Conservation (phyloP, 768 basidiomycete species). For the Hirschioporus abietinus region DNA sequence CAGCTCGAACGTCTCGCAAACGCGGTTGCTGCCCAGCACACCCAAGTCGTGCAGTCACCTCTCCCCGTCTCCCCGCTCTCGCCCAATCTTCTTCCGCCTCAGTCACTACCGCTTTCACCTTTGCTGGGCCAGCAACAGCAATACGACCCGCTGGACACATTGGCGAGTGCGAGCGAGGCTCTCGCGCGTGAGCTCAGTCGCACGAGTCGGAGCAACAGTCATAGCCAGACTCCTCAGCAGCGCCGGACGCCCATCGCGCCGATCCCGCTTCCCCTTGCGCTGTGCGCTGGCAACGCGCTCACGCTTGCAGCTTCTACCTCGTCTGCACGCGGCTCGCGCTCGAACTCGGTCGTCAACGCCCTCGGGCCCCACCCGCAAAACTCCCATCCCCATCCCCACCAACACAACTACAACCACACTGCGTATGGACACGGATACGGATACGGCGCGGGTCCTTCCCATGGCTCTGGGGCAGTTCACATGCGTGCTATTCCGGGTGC, state of each 20-base stretch:
- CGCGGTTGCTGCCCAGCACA: constrained; percentile 25
- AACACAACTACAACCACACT: constrained; percentile 3
- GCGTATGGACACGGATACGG: background rate
- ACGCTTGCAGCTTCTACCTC: constrained; percentile 13
- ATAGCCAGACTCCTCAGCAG: constrained; percentile 25
- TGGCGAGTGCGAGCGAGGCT: constrained; percentile 76
- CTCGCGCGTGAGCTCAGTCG: constrained; percentile 81
- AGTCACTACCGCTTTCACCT: constrained; percentile 7
- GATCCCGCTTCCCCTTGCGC: constrained; percentile 33
- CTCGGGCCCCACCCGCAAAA: background rate
- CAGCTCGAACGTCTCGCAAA: constrained; percentile 10
- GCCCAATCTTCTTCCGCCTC: constrained; percentile 20
- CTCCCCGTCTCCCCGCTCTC: constrained; percentile 11
- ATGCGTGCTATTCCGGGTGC: background rate
- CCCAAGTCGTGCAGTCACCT: constrained; percentile 18
- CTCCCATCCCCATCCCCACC: constrained; percentile 19
- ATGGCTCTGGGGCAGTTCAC: no score
- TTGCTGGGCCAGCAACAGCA: background rate
- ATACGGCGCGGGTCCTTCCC: background rate
- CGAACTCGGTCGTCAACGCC: constrained; percentile 3
- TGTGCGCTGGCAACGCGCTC: constrained; percentile 26
- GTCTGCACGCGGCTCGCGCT: constrained; percentile 13
- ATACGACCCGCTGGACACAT: constrained; percentile 58
- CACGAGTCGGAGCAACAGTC: background rate
- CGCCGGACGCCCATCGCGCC: constrained; percentile 19